A percentile compares a stretch with the other conserved stretches of the same genome.
phyloP scores from a whole-genome alignment of 768 basidiomycete species.

The Naganishia friedmannii region DNA sequence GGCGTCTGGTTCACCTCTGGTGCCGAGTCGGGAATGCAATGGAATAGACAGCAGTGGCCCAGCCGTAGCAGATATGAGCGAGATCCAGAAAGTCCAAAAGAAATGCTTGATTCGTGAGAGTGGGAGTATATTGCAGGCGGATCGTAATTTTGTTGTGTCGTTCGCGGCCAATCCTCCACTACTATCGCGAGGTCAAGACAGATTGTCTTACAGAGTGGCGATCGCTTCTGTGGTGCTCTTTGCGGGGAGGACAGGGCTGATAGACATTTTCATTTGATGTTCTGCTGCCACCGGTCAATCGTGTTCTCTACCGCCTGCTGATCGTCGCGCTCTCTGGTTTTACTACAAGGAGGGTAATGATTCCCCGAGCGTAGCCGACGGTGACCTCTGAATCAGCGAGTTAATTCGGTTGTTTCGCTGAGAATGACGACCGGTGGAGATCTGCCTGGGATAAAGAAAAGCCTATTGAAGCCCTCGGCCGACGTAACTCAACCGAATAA shows the following conservation, averaged over 20 bases:
- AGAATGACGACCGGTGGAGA: constrained; percentile 1
- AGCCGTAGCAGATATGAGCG: background rate
- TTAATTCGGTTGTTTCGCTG: constrained; percentile 15
- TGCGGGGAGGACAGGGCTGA: too few species aligned
- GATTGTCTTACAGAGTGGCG: background rate
- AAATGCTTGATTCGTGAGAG: background rate
- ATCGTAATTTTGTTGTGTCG: background rate
- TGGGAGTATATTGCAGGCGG: background rate
- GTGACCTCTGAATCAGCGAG: constrained; percentile 19
- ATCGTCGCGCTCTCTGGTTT: background rate
- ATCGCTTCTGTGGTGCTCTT: background rate
- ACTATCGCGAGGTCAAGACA: background rate
- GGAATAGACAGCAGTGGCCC: background rate
- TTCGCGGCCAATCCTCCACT: background rate
- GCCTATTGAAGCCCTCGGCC: constrained; percentile 18
- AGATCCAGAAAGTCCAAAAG: background rate
- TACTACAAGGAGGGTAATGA: background rate
- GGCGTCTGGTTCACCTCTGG: constrained; percentile 9
- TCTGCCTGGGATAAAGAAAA: constrained; percentile 3
- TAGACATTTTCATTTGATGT: background rate
- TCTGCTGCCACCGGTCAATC: background rate
- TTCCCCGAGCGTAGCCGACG: background rate
- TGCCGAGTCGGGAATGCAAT: constrained; percentile 1
- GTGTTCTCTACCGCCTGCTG: background rate
- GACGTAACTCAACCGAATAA: background rate